A percentile compares a stretch with the other conserved stretches of the same genome.
These are phyloP conservation scores for Gaeumannomyces sp. DNA, from an alignment of 2,329 filamentous ascomycete genomes.

Conservation along the genomic window DNA sequence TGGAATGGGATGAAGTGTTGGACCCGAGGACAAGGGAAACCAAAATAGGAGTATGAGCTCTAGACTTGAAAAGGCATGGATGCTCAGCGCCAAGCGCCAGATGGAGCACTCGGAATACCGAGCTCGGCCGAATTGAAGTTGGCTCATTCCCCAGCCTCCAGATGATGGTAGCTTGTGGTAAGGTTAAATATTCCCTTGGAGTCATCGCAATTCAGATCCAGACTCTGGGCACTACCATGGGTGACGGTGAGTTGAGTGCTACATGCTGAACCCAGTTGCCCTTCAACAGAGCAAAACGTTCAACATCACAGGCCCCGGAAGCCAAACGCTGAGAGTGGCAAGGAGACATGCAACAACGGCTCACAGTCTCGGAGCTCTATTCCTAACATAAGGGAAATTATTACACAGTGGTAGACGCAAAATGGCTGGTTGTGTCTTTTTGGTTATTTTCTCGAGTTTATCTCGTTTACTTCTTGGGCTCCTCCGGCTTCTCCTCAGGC, in stretches of 20 bases:
- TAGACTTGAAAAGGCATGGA: background rate
- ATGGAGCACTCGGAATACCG: background rate
- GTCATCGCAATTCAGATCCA: background rate
- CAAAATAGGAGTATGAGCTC: background rate
- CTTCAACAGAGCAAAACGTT: background rate
- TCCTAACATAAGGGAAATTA: slow-evolving; percentile 17
- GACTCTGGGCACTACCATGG: slow-evolving; percentile 16
- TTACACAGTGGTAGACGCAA: slow-evolving; percentile 21
- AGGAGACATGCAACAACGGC: background rate
- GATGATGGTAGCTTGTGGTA: background rate
- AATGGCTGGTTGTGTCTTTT: background rate
- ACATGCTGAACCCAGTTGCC: background rate
- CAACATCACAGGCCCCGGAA: background rate
- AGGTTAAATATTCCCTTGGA: background rate
- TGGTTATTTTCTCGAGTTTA: background rate
- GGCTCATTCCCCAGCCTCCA: background rate
- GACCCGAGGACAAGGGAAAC: background rate
- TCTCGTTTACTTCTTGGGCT: slow-evolving; percentile 75
- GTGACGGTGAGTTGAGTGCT: background rate
- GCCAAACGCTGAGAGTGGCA: background rate
- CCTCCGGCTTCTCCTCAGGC: slow-evolving; percentile 85
- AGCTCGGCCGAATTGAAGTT: background rate
- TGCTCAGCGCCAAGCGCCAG: background rate
- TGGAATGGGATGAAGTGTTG: background rate
- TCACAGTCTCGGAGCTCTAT: background rate